phyloP scores from a whole-genome alignment of 2,329 filamentous ascomycete species.

The Fusarium phyllophilum region DNA sequence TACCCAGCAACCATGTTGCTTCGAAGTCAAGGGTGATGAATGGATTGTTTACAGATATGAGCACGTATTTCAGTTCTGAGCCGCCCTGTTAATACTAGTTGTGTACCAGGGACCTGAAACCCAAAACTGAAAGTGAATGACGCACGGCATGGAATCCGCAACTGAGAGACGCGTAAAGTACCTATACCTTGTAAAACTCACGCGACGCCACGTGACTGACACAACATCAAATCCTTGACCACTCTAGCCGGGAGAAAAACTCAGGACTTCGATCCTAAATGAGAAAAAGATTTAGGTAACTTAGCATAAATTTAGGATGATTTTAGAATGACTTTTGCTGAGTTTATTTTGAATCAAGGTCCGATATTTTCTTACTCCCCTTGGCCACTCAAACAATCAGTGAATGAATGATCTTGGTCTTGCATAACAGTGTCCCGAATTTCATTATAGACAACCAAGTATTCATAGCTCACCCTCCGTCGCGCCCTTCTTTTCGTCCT shows the following conservation, averaged over 20 bases:
- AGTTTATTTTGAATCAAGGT: neutral
- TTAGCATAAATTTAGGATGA: neutral
- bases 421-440: neutral
- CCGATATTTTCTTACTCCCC: neutral
- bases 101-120: neutral
- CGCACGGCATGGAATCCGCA: neutral
- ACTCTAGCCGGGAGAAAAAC: neutral
- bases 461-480: neutral
- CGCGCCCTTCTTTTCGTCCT: neutral
- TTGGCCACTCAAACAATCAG: neutral
- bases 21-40: no score
- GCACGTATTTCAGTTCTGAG: neutral
- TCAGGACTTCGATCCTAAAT: neutral
- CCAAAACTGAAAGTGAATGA: conserved; percentile 13
- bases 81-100: neutral
- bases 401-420: neutral
- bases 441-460: neutral
- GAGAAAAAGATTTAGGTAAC: neutral
- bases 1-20: conserved; percentile 78
- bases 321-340: neutral
- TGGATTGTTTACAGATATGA: neutral
- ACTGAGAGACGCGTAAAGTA: conserved; percentile 26
- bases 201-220: conserved; percentile 29
- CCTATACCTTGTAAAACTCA: neutral
- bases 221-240: neutral